Evolutionary conservation across 2,329 filamentous ascomycete species (phyloP), one percentile per base, ranked within the genome.

Genomic region (Nannizzia gypsea): DNA sequence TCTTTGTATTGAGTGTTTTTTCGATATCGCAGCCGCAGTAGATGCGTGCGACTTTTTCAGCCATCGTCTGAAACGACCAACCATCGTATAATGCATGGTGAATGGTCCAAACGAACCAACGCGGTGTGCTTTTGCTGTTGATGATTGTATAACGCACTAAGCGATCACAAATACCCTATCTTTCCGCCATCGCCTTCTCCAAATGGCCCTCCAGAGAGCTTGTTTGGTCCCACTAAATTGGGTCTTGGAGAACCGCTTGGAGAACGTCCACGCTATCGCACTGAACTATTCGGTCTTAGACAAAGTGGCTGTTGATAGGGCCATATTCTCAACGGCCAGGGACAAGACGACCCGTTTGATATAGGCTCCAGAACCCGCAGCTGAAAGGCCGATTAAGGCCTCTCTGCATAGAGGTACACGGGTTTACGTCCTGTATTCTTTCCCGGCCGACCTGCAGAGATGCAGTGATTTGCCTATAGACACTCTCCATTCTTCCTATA

Each of bases 1-100:
- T 77, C 71, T 60, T 76, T 78, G 67, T 80, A 80, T 6, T 56
- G 57, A 22, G 9, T 40, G 38, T 15, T 40, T n/a, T 13, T 40
- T 40, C 31, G 31, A 34, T 40, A 3, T 40, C 38, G 63, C 56
- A 17, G 64, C 63, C 63, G 6, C 63, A 57, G 55, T 69, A 69
- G 42, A 62, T 60, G n/a, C 59, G 52, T 55, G 65, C 63, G 54
- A 75, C 65, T 31, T 64, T 61, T 15, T 71, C 64, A 13, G 72
- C 62, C 11, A 76, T 64, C 22, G 74, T 61, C 1, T 67, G 64
- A 61, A 71, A 67, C 1, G 28, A 34, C 54, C 54, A 56, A 20
- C 24, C 54, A 38, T 56, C 54, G 24, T 31, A 56, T 22, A 56
- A 24, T 3, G 54, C 31, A 34, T 56, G 54, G n/a, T 56, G 54